Evolutionary conservation across 2,329 filamentous ascomycete genomes (phyloP).

Genomic region (Periglandula ipomoeae): DNA sequence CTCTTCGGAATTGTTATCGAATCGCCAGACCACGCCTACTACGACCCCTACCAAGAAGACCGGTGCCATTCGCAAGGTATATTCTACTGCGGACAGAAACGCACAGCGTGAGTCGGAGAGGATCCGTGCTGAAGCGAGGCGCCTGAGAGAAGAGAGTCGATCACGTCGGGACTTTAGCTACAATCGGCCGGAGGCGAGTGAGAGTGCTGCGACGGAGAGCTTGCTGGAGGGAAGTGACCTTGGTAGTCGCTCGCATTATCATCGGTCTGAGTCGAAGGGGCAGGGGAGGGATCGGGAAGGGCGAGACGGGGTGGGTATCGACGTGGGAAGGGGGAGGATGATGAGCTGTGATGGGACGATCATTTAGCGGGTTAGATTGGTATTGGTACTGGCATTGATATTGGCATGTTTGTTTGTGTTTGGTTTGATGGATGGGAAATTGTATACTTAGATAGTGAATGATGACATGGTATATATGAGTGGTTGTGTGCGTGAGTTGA

Average conservation of each 20-base stretch:
- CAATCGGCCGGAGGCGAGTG: conserved; percentile 31
- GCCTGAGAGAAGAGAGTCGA: conserved; percentile 45
- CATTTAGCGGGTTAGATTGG: background rate
- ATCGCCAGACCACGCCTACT: conserved; percentile 48
- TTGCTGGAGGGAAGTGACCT: conserved; percentile 32
- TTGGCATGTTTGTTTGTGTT: too few species aligned
- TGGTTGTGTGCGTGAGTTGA: too few species aligned
- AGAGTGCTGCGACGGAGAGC: conserved; percentile 25
- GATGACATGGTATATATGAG: too few species aligned
- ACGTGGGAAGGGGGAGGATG: conserved; percentile 24
- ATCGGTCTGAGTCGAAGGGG: conserved; percentile 43
- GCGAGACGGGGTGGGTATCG: conserved; percentile 26
- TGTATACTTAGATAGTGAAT: too few species aligned
- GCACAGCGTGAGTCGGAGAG: conserved; percentile 43
- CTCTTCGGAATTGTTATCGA: conserved; percentile 47
- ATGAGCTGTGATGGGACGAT: conserved; percentile 9
- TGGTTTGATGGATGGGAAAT: too few species aligned
- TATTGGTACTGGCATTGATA: background rate
- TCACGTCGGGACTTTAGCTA: conserved; percentile 44
- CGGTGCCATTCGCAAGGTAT: conserved; percentile 47
- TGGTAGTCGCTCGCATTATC: conserved; percentile 49
- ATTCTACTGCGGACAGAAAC: conserved; percentile 48
- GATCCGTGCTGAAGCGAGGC: conserved; percentile 46
- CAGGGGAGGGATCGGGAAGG: conserved; percentile 21
- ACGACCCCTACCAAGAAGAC: conserved; percentile 39